Conservation (phyloP, 2,329 filamentous ascomycete species). For the Aspergillus sp. region DNA sequence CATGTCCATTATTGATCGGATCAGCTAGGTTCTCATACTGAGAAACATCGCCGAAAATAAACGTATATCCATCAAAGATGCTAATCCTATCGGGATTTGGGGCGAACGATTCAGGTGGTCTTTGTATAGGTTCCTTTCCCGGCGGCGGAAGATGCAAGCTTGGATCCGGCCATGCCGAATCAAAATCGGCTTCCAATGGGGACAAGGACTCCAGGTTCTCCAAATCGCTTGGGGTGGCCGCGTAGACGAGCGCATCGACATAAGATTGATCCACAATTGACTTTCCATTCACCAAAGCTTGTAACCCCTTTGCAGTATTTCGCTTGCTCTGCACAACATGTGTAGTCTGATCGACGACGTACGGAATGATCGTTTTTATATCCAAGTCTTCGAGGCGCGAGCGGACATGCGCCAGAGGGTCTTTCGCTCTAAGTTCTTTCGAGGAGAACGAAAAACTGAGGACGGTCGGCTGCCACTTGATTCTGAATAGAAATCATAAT, state of each 20-base stretch:
- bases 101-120: slow-evolving; percentile 61
- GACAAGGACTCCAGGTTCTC: slow-evolving; percentile 47
- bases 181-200: slow-evolving; percentile 71
- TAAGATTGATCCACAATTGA: slow-evolving; percentile 69
- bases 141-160: slow-evolving; percentile 64
- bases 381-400: slow-evolving; percentile 73
- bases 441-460: slow-evolving; percentile 71
- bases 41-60: slow-evolving; percentile 70
- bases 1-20: slow-evolving; percentile 69
- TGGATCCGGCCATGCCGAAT: slow-evolving; percentile 69
- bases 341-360: slow-evolving; percentile 64
- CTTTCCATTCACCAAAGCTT: slow-evolving; percentile 74
- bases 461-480: slow-evolving; percentile 74
- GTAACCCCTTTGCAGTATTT: slow-evolving; percentile 80
- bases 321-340: slow-evolving; percentile 85
- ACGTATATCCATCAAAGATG: slow-evolving; percentile 80
- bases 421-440: slow-evolving; percentile 59
- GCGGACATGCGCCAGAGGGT: slow-evolving; percentile 57
- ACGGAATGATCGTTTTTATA: slow-evolving; percentile 74
- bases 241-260: slow-evolving; percentile 63
- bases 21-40: slow-evolving; percentile 72
- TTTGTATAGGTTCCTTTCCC: slow-evolving; percentile 66
- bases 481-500: slow-evolving; percentile 38
- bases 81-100: slow-evolving; percentile 61
- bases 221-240: slow-evolving; percentile 46